Conservation (phyloP, 148 eudicot genomes). For the Vaccinium corymbosum region DNA sequence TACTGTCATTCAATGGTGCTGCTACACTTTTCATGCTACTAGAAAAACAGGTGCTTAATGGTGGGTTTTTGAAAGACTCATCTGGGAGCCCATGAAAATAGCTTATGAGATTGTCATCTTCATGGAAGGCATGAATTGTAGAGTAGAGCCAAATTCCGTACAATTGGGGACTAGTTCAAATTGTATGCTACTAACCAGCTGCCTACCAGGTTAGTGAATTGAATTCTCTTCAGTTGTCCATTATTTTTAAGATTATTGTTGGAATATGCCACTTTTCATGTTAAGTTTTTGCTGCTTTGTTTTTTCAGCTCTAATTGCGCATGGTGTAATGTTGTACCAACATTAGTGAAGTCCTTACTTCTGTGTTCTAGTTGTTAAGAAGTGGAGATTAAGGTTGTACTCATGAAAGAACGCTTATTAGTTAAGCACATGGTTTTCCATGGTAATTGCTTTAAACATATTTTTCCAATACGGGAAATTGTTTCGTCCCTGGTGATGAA, state of each 20-base stretch:
- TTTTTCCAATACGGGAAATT: neutral
- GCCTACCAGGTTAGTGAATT: neutral
- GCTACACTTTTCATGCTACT: neutral
- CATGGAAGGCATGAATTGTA: neutral
- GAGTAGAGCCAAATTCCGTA: neutral
- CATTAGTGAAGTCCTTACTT: neutral
- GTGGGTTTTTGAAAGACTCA: conserved; percentile 1
- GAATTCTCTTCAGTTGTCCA: neutral
- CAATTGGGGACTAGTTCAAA: neutral
- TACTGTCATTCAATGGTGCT: neutral
- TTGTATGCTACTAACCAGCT: neutral
- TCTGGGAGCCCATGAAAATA: neutral
- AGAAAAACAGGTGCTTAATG: neutral
- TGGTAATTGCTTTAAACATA: neutral
- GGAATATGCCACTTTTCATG: neutral
- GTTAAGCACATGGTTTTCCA: neutral
- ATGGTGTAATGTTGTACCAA: neutral
- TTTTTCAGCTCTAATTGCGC: neutral
- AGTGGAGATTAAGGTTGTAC: neutral
- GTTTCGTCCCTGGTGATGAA: neutral
- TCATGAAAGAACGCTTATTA: neutral
- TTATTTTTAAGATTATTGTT: neutral
- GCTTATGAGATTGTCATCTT: neutral
- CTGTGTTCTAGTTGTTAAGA: neutral
- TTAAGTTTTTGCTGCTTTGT: neutral